Evolutionary conservation across 1,284 basidiomycete species (phyloP), one percentile per base, ranked within the genome.

Genomic region (Afroboletus lepidellus): DNA sequence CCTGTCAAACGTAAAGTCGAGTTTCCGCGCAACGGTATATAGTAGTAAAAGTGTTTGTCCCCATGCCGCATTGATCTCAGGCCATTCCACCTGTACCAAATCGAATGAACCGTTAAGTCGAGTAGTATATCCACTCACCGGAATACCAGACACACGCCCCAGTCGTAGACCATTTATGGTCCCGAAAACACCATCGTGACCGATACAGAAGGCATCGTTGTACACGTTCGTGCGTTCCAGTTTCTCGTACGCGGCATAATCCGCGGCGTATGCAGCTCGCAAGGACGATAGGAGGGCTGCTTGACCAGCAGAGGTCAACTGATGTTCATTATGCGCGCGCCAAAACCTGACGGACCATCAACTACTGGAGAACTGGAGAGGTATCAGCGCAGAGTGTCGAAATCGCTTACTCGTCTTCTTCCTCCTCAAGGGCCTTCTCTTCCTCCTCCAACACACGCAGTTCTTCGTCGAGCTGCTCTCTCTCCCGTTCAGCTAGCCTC

Each of bases 31-130:
- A 46, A 99, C 83, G 5, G 94, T 94, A 62, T 95, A 91, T 15
- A 99, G 75, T 48, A 98, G 77, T 20, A 99, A 75, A n/a, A 96
- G 77, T 0, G 94, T 92, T 65, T 98, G 91, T 0, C 97, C 97
- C 94, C 96, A 98, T 3, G 97, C 97, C 6, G 97, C 97, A 66
- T 99, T 99, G 70, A 99, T 95, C 72, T 99, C 97, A 6, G 92
- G 84, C 95, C 96, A 99, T 66, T 98, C 96, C 25, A 99, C 93
- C 81, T 91, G 61, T 0, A 64, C 36, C 53, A 41, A 21, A 43
- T 49, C 50, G 38, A 56, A 32, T 34, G 33, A 51, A 15, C 18
- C 45, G 51, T 51, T 41, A 43, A 20, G 41, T 36, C 54, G 12
- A 57, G 39, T 32, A 39, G 9, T 12, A 30, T 24, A 38, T 42